A percentile compares a stretch with the other conserved stretches of the same genome.
Evolutionary conservation across 2,329 filamentous ascomycete species (phyloP).

Genomic region (Xylaria digitata): DNA sequence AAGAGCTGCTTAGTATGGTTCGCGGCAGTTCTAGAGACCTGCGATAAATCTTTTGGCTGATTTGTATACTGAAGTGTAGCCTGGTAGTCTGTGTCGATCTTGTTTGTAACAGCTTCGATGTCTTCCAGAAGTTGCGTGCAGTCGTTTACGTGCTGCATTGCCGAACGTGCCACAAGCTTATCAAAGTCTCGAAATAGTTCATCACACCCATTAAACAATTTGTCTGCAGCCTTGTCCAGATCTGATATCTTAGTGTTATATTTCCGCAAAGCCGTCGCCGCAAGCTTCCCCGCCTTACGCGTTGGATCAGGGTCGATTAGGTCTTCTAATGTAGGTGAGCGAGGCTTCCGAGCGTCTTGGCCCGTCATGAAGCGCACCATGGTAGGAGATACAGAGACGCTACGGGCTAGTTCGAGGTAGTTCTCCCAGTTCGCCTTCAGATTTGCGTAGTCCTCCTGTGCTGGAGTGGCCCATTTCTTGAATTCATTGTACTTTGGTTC

Average conservation of each 20-base stretch:
- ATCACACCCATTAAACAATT: conserved; percentile 71
- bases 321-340: conserved; percentile 73
- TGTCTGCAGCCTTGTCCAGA: conserved; percentile 69
- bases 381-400: conserved; percentile 71
- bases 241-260: conserved; percentile 70
- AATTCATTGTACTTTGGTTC: conserved; percentile 78
- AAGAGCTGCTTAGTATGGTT: conserved; percentile 72
- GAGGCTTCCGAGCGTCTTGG: conserved; percentile 56
- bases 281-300: conserved; percentile 75
- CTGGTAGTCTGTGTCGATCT: conserved; percentile 87
- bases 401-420: conserved; percentile 72
- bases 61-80: conserved; percentile 76
- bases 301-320: conserved; percentile 81
- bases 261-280: conserved; percentile 66
- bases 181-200: conserved; percentile 72
- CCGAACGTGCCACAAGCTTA: conserved; percentile 65
- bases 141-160: conserved; percentile 70
- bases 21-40: conserved; percentile 72
- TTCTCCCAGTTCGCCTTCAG: conserved; percentile 75
- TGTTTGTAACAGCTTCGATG: conserved; percentile 85
- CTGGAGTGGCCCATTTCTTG: conserved; percentile 75
- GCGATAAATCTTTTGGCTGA: conserved; percentile 68
- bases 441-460: conserved; percentile 74
- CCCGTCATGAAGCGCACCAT: conserved; percentile 76
- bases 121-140: conserved; percentile 79